phyloP scores from a whole-genome alignment of 1,284 basidiomycete species.

The Fomitopsis schrenkii region DNA sequence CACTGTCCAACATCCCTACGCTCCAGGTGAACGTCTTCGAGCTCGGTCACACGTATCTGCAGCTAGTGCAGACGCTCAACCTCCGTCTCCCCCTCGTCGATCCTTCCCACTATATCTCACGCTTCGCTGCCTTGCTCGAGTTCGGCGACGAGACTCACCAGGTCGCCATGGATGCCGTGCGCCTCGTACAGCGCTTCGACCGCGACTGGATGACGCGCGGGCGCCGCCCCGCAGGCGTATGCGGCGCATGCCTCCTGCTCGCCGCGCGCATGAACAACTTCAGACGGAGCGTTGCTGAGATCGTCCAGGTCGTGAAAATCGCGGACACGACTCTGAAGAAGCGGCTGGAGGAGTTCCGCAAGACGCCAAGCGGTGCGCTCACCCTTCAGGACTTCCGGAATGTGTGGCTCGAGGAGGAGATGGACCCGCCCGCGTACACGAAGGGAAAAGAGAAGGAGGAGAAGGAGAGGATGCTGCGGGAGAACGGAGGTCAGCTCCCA shows the following conservation, averaged over 20 bases:
- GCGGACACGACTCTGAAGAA: constrained; percentile 93
- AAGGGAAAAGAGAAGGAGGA: constrained; percentile 73
- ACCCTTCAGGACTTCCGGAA: constrained; percentile 91
- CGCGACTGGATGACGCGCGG: constrained; percentile 98
- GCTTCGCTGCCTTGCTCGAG: constrained; percentile 95
- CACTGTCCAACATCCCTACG: background rate
- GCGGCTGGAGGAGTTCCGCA: constrained; percentile 93
- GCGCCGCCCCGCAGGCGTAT: constrained; percentile 94
- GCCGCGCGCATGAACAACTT: constrained; percentile 99
- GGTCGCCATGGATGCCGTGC: constrained; percentile 91
- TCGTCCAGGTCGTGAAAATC: constrained; percentile 98
- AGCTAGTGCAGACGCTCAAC: constrained; percentile 87
- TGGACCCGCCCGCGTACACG: constrained; percentile 86
- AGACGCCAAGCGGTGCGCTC: constrained; percentile 81
- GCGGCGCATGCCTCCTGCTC: constrained; percentile 91
- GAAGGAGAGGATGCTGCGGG: constrained; percentile 43
- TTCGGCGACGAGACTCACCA: constrained; percentile 93
- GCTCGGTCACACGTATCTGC: constrained; percentile 94
- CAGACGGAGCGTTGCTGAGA: constrained; percentile 87
- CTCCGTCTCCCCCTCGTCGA: constrained; percentile 91
- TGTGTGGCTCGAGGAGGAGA: constrained; percentile 89
- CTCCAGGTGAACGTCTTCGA: constrained; percentile 94
- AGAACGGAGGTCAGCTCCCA: constrained; percentile 27
- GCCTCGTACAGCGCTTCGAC: constrained; percentile 92
- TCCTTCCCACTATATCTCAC: constrained; percentile 95